These are phyloP conservation scores for Salix udensis DNA, from an alignment of 345 rosid genomes.

Conservation along the genomic window DNA sequence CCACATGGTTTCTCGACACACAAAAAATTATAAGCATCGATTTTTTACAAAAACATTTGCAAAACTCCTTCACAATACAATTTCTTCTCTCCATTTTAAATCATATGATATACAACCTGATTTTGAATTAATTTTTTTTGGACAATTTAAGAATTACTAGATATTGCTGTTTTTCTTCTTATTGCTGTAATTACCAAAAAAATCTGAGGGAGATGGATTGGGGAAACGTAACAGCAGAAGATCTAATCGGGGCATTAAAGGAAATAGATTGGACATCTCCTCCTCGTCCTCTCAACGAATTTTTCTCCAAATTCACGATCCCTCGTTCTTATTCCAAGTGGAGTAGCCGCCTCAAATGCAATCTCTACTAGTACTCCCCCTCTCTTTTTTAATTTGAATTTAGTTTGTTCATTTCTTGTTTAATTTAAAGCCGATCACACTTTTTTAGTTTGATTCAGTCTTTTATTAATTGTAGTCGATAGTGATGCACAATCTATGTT, in stretches of 20 bases:
- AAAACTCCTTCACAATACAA: neutral
- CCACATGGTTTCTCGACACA: neutral
- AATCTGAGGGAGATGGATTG: slow-evolving; percentile 66
- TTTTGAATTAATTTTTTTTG: neutral
- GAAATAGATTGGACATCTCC: slow-evolving; percentile 98
- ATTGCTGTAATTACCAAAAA: neutral
- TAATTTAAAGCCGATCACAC: neutral
- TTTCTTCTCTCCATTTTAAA: neutral
- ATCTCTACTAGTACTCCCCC: slow-evolving; percentile 75
- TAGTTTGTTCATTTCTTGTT: neutral
- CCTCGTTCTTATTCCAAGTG: slow-evolving; percentile 79
- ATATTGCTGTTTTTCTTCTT: too few relatives aligned
- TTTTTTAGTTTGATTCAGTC: neutral
- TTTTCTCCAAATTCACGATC: slow-evolving; percentile 80
- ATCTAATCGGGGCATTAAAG: slow-evolving; percentile 83
- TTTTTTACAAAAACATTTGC: neutral
- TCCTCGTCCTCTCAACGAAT: slow-evolving; percentile 82
- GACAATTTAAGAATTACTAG: neutral
- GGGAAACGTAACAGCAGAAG: slow-evolving; percentile 94
- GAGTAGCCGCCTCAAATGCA: slow-evolving; percentile 99
- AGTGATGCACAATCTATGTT: neutral
- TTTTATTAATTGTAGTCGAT: neutral
- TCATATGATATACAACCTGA: neutral
- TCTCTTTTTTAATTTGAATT: neutral
- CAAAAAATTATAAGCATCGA: neutral